Evolutionary conservation across 257 asterid species (phyloP).

Genomic region (Sherardia arvensis): DNA sequence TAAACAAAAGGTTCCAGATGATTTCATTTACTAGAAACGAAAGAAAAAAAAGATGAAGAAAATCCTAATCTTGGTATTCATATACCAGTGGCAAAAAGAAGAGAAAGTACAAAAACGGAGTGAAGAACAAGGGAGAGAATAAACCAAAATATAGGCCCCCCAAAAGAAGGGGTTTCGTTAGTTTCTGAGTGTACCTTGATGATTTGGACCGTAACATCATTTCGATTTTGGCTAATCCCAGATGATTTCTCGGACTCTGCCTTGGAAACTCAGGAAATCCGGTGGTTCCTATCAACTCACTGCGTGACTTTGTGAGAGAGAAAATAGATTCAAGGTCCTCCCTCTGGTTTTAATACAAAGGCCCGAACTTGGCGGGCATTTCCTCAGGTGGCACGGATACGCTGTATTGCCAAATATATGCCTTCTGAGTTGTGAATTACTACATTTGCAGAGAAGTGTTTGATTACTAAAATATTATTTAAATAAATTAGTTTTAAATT

Average conservation of each 20-base stretch:
- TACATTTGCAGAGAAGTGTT: too few species aligned
- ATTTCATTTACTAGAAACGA: neutral
- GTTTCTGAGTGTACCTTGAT: conserved; percentile 44
- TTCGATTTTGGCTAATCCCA: conserved; percentile 23
- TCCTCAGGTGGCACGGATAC: conserved; percentile 7
- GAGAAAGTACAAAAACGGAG: conserved; percentile 1
- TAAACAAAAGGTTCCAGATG: neutral
- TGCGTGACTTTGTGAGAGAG: conserved; percentile 10
- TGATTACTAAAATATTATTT: too few species aligned
- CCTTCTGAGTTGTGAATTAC: too few species aligned
- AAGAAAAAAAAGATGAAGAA: conserved; percentile 4
- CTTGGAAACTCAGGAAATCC: conserved; percentile 32
- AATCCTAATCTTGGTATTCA: conserved; percentile 6
- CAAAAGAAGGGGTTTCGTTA: conserved; percentile 10
- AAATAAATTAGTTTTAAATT: too few species aligned
- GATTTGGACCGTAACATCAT: conserved; percentile 74
- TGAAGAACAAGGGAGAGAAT: conserved; percentile 15
- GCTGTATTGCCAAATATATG: too few species aligned
- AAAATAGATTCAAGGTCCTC: neutral
- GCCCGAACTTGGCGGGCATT: conserved; percentile 55
- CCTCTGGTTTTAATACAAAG: conserved; percentile 16
- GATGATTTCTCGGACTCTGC: conserved; percentile 34
- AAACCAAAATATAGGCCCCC: conserved; percentile 5
- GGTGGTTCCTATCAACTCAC: conserved; percentile 1
- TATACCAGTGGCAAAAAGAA: neutral